phyloP scores from a whole-genome alignment of 805 yeast species.

The Candida succiphila region DNA sequence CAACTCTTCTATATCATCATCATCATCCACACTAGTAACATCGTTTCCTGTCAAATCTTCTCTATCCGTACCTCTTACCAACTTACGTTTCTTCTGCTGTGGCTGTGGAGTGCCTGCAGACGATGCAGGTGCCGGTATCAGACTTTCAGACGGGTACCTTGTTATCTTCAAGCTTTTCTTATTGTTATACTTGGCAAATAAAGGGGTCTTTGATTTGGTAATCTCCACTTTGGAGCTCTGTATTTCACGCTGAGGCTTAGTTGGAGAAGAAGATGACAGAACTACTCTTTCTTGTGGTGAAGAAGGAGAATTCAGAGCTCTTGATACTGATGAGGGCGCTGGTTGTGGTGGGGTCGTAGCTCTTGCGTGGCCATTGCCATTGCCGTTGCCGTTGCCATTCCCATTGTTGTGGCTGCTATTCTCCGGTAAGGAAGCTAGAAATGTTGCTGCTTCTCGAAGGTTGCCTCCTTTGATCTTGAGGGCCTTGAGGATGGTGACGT shows the following conservation, averaged over 20 bases:
- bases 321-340: slow-evolving; percentile 2
- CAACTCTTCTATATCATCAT: slow-evolving; percentile 2
- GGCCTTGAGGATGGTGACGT: slow-evolving; percentile 19
- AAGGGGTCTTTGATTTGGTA: slow-evolving; percentile 28
- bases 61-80: slow-evolving; percentile 17
- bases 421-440: slow-evolving; percentile 15
- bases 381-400: background rate
- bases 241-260: slow-evolving; percentile 8
- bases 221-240: slow-evolving; percentile 27
- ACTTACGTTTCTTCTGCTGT: slow-evolving; percentile 11
- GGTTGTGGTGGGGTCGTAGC: background rate
- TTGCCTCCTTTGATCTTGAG: slow-evolving; percentile 21
- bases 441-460: slow-evolving; percentile 20
- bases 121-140: background rate
- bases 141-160: background rate
- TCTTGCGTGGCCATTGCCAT: too few relatives aligned
- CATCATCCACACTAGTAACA: slow-evolving; percentile 14
- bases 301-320: too few relatives aligned
- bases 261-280: slow-evolving; percentile 11
- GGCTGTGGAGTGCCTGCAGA: background rate
- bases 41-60: slow-evolving; percentile 18
- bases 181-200: slow-evolving; percentile 30
- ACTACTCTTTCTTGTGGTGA: too few relatives aligned
- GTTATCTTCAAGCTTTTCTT: background rate
- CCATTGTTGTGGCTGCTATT: background rate